These are phyloP conservation scores for Barnettozyma californica DNA, from an alignment of 805 yeast species.

Conservation along the genomic window DNA sequence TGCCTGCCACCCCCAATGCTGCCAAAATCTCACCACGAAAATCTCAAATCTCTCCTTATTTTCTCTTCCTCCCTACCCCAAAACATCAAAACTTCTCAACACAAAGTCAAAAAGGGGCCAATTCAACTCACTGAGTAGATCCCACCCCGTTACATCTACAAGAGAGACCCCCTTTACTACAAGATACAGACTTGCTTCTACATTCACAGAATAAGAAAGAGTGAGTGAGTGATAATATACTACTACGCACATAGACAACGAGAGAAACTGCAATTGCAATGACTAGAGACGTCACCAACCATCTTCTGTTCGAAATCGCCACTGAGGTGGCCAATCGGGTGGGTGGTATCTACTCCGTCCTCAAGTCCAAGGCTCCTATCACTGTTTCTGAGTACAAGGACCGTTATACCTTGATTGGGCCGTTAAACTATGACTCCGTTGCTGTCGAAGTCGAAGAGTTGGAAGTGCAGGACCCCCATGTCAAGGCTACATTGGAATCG, in stretches of 20 bases:
- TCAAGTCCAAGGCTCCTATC: conserved; percentile 94
- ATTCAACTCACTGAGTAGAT: not conserved
- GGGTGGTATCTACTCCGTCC: conserved; percentile 95
- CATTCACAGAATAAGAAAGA: not conserved
- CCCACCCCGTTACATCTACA: not conserved
- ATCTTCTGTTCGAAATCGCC: conserved; percentile 86
- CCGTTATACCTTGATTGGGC: conserved; percentile 83
- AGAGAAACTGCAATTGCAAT: conserved; percentile 27
- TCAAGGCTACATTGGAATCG: conserved; percentile 61
- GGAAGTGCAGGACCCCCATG: conserved; percentile 46
- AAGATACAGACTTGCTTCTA: not conserved
- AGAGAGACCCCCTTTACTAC: not conserved
- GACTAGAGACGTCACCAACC: conserved; percentile 84
- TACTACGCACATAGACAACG: too few species aligned
- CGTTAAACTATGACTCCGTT: conserved; percentile 68
- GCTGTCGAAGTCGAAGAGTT: conserved; percentile 79
- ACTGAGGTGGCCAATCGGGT: conserved; percentile 97
- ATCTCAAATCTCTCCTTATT: not conserved
- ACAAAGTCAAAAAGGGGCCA: not conserved
- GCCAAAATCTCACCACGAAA: not conserved
- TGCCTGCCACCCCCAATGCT: not conserved
- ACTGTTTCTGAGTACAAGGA: conserved; percentile 90
- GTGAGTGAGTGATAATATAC: too few species aligned
- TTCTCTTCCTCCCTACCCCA: not conserved
- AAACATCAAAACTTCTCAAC: not conserved